Conservation (phyloP, 2,329 filamentous ascomycete genomes). For the Neofusicoccum sp. region DNA sequence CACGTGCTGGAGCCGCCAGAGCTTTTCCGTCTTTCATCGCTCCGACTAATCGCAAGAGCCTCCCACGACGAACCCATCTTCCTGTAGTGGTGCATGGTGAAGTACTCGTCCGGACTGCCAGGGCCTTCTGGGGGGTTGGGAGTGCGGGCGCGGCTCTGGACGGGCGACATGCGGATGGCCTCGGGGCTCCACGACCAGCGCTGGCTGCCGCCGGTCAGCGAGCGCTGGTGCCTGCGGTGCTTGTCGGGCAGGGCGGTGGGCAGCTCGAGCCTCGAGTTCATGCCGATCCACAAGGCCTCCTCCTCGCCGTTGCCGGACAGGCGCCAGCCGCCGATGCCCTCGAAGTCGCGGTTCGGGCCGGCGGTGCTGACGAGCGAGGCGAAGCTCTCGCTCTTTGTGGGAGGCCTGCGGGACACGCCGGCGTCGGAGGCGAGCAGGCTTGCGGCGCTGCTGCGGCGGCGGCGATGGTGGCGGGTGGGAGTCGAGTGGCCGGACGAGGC, state of each 20-base stretch:
- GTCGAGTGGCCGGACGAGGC: slow-evolving; percentile 18
- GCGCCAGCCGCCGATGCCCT: slow-evolving; percentile 44
- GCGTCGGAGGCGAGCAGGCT: slow-evolving; percentile 15
- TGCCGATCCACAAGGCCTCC: slow-evolving; percentile 45
- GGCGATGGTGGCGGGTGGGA: slow-evolving; percentile 12
- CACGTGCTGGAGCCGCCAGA: slow-evolving; percentile 13
- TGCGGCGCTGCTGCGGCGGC: slow-evolving; percentile 18
- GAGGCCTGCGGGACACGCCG: slow-evolving; percentile 20
- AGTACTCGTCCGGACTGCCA: slow-evolving; percentile 19
- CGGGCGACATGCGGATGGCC: slow-evolving; percentile 37
- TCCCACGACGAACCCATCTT: background rate
- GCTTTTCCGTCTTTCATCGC: slow-evolving; percentile 12
- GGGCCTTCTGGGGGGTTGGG: slow-evolving; percentile 6
- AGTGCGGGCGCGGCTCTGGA: slow-evolving; percentile 19
- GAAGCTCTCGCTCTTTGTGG: slow-evolving; percentile 34
- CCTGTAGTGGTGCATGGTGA: slow-evolving; percentile 17
- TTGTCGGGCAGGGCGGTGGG: slow-evolving; percentile 29
- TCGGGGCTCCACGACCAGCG: slow-evolving; percentile 33
- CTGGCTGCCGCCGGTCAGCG: slow-evolving; percentile 32
- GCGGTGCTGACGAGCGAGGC: slow-evolving; percentile 34
- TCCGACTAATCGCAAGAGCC: slow-evolving; percentile 1
- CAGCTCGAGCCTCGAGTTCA: slow-evolving; percentile 43
- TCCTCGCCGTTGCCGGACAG: slow-evolving; percentile 39
- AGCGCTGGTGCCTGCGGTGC: slow-evolving; percentile 29
- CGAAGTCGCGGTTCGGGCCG: slow-evolving; percentile 40